These are phyloP conservation scores for Colletotrichum sp. DNA, from an alignment of 2,329 filamentous ascomycete genomes.

Conservation along the genomic window DNA sequence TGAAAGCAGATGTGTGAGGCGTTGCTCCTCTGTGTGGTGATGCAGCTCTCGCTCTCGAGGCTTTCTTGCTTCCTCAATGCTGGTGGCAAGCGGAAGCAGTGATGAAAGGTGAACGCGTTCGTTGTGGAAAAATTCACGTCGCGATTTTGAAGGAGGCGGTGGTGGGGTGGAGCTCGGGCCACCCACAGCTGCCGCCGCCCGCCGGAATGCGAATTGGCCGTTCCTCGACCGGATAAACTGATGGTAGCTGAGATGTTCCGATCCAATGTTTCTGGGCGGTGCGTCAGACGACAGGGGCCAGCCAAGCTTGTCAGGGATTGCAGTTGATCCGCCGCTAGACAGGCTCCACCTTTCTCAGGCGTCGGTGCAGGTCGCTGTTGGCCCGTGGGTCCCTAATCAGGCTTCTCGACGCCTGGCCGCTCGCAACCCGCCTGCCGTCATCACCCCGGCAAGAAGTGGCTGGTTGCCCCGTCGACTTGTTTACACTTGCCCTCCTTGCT, in stretches of 20 bases:
- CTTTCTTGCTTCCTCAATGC: not conserved
- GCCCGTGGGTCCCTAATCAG: not conserved
- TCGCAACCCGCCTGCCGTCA: slow-evolving; percentile 17
- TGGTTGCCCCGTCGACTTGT: slow-evolving; percentile 30
- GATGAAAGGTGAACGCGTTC: not conserved
- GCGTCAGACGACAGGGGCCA: slow-evolving; percentile 1
- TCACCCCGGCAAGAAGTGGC: slow-evolving; percentile 23
- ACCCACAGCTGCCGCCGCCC: not conserved
- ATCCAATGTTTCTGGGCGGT: not conserved
- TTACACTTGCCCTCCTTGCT: slow-evolving; percentile 25
- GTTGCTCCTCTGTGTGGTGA: not conserved
- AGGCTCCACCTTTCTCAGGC: slow-evolving; percentile 6
- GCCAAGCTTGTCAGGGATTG: slow-evolving; percentile 2
- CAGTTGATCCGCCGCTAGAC: slow-evolving; percentile 9
- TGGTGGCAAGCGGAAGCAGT: not conserved
- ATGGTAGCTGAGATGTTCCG: not conserved
- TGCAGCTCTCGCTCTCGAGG: not conserved
- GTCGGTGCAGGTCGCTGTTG: slow-evolving; percentile 1
- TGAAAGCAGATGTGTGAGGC: not conserved
- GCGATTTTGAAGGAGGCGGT: slow-evolving; percentile 15
- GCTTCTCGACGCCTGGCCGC: not conserved
- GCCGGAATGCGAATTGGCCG: not conserved
- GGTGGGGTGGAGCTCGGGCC: slow-evolving; percentile 17
- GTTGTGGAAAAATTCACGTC: slow-evolving; percentile 6
- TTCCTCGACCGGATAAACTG: slow-evolving; percentile 14